Percentiles rank a stretch among this genome's conserved stretches.
phyloP scores from a whole-genome alignment of 306 rosid species.

The Vicia faba region DNA sequence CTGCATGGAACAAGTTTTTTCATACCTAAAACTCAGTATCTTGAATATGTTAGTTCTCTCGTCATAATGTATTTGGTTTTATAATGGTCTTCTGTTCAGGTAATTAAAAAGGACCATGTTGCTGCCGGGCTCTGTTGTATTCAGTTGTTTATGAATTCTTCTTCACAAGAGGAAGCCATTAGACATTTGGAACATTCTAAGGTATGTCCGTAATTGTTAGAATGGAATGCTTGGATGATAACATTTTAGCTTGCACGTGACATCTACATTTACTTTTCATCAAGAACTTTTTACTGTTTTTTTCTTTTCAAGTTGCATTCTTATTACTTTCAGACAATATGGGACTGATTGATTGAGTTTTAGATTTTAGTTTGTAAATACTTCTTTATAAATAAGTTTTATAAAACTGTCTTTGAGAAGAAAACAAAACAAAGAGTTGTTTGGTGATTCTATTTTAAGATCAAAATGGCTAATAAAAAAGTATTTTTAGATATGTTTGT shows the following conservation, averaged over 20 bases:
- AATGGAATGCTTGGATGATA: constrained; percentile 10
- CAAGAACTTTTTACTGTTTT: neutral
- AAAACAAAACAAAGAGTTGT: too few relatives aligned
- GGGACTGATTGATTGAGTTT: too few relatives aligned
- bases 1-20: constrained; percentile 12
- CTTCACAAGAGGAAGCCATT: constrained; percentile 88
- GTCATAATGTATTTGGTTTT: constrained; percentile 9
- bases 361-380: too few relatives aligned
- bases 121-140: constrained; percentile 99
- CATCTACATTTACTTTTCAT: constrained; percentile 6
- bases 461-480: too few relatives aligned
- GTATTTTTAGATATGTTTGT: too few relatives aligned
- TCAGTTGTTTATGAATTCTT: constrained; percentile 89
- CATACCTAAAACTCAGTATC: neutral
- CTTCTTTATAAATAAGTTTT: too few relatives aligned
- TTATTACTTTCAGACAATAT: neutral
- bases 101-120: constrained; percentile 85
- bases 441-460: too few relatives aligned
- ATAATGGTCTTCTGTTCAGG: constrained; percentile 52
- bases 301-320: constrained; percentile 20
- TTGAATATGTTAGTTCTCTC: neutral
- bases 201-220: constrained; percentile 53
- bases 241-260: constrained; percentile 6
- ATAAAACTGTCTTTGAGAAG: too few relatives aligned
- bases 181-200: constrained; percentile 92